Evolutionary conservation across 2,329 filamentous ascomycete species (phyloP).

Genomic region (Thermoascus crustaceus): DNA sequence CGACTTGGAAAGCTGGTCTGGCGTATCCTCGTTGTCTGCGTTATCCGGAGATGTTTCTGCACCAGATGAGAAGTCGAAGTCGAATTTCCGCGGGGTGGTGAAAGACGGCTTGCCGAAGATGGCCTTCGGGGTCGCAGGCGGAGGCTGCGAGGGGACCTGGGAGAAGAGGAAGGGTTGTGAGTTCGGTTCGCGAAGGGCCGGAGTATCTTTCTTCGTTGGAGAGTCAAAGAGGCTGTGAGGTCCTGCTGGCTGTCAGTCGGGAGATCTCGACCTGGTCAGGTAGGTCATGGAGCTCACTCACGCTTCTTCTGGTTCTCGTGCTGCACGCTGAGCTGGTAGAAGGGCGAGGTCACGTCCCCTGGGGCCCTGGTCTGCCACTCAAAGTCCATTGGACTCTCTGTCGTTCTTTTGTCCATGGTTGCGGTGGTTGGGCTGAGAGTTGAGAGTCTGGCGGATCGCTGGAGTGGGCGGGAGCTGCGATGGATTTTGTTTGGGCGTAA

Average conservation of each 20-base stretch:
- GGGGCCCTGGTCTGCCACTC: conserved; percentile 40
- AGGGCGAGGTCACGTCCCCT: conserved; percentile 39
- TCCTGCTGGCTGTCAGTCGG: conserved; percentile 19
- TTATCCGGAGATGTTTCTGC: conserved; percentile 40
- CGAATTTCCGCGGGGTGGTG: conserved; percentile 42
- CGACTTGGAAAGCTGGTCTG: conserved; percentile 29
- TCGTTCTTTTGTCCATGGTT: conserved; percentile 31
- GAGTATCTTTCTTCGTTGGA: conserved; percentile 41
- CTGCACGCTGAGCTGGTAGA: conserved; percentile 39
- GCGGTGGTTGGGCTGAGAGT: conserved; percentile 11
- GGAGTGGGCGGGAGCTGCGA: conserved; percentile 1
- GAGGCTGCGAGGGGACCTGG: conserved; percentile 22
- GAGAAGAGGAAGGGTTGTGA: conserved; percentile 45
- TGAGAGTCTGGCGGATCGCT: conserved; percentile 12
- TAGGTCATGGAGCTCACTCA: conserved; percentile 18
- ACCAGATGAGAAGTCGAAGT: conserved; percentile 41
- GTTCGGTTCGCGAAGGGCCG: conserved; percentile 42
- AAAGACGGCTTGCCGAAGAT: conserved; percentile 37
- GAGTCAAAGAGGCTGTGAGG: conserved; percentile 36
- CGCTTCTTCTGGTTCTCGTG: conserved; percentile 37
- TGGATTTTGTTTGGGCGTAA: conserved; percentile 5
- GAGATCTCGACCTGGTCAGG: neutral
- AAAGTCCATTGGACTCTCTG: conserved; percentile 45
- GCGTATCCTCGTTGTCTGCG: conserved; percentile 42
- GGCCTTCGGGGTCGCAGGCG: conserved; percentile 23